These are phyloP conservation scores for Heterococcus sp. DNA, from an alignment of 108 stramenopile genomes.

Conservation along the genomic window DNA sequence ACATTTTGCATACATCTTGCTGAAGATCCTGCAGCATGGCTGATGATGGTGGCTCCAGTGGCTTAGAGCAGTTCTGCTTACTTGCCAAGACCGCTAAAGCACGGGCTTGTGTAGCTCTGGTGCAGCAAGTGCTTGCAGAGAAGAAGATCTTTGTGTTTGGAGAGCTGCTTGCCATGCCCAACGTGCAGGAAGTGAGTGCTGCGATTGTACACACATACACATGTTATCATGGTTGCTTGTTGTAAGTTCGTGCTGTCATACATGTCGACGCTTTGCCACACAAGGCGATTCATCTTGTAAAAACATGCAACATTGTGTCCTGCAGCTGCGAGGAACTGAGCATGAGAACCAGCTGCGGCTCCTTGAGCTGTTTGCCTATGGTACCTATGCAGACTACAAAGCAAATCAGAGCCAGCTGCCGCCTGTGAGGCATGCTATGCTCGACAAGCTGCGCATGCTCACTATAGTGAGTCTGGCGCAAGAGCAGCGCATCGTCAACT, in stretches of 20 bases:
- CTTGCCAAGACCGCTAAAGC: conserved; percentile 54
- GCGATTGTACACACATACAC: too few relatives aligned
- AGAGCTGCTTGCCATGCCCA: conserved; percentile 55
- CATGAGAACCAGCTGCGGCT: conserved; percentile 44
- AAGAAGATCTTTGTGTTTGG: conserved; percentile 57
- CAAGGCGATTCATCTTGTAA: too few relatives aligned
- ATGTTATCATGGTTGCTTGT: too few relatives aligned
- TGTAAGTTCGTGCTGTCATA: too few relatives aligned
- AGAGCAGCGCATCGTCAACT: too few relatives aligned
- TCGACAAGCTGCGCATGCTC: conserved; percentile 49
- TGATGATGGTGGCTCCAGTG: too few relatives aligned
- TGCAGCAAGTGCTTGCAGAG: conserved; percentile 54
- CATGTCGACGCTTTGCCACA: too few relatives aligned
- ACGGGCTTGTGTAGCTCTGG: conserved; percentile 53
- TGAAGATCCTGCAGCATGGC: too few relatives aligned
- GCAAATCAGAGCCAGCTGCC: conserved; percentile 8
- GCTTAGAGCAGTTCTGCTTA: conserved; percentile 57
- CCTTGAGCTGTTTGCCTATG: conserved; percentile 59
- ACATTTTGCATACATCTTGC: too few relatives aligned
- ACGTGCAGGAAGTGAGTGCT: conserved; percentile 53
- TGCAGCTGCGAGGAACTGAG: conserved; percentile 44
- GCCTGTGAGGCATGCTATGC: too few relatives aligned
- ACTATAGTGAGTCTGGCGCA: conserved; percentile 54
- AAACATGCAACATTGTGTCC: too few relatives aligned
- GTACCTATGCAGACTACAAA: conserved; percentile 52